Conservation (phyloP, 805 yeast species). For the Candida suzukii region DNA sequence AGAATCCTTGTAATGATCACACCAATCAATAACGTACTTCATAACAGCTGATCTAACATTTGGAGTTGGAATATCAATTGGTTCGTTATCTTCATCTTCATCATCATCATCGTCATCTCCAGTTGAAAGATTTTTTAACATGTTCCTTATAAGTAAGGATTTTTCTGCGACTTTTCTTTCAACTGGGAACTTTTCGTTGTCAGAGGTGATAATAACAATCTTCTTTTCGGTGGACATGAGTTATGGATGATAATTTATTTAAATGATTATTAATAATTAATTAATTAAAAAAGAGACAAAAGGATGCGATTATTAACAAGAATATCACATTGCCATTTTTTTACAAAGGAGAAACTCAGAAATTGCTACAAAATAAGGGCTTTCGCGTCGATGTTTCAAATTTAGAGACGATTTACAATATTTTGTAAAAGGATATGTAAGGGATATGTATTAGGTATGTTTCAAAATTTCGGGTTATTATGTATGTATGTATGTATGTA, state of each 20-base stretch:
- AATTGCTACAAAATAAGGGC: neutral
- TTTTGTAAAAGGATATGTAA: no score
- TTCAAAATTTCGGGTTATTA: no score
- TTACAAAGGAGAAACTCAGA: neutral
- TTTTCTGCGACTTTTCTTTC: conserved; percentile 81
- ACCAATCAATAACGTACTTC: conserved; percentile 92
- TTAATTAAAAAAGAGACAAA: no score
- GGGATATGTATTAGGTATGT: no score
- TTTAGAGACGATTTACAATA: no score
- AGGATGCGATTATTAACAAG: no score
- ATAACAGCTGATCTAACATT: conserved; percentile 76
- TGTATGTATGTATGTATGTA: no score
- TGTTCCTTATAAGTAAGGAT: conserved; percentile 76
- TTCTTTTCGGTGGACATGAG: no score
- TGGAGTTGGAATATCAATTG: conserved; percentile 72
- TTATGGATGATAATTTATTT: no score
- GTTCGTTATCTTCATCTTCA: conserved; percentile 49
- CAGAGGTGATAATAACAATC: conserved; percentile 57
- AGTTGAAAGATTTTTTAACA: conserved; percentile 61
- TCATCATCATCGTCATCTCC: conserved; percentile 23
- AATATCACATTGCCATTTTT: no score
- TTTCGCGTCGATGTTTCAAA: neutral
- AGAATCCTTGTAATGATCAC: conserved; percentile 86
- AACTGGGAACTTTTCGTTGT: conserved; percentile 72
- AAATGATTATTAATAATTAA: no score